Evolutionary conservation across 2,329 filamentous ascomycete genomes (phyloP).

Genomic region (Ophiostoma novo-ulmi): DNA sequence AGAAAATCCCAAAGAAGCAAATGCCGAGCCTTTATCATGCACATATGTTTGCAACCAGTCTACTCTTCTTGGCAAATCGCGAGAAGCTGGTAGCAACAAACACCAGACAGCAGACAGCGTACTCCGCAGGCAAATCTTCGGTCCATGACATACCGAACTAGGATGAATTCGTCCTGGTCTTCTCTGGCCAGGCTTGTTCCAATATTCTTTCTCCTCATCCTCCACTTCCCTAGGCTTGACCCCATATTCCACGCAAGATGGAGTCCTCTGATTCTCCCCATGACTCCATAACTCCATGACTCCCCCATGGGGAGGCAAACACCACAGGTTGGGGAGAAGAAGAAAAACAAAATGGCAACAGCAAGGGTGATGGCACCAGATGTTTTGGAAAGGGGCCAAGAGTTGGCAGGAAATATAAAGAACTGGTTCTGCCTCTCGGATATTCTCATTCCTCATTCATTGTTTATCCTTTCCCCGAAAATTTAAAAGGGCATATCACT

Average conservation of each 20-base stretch:
- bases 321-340: neutral
- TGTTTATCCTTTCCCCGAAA: no score
- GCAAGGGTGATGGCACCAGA: no score
- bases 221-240: neutral
- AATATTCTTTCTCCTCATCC: neutral
- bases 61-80: neutral
- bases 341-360: neutral
- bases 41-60: neutral
- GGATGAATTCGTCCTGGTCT: neutral
- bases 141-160: neutral
- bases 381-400: no score
- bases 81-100: neutral
- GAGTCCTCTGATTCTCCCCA: neutral
- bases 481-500: neutral
- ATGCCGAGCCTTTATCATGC: neutral
- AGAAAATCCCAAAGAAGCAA: neutral
- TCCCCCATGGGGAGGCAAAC: neutral
- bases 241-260: neutral
- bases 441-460: no score
- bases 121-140: conserved; percentile 3
- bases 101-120: neutral
- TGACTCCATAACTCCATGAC: neutral
- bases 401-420: no score
- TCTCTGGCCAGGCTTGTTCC: neutral
- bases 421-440: no score